A percentile compares a stretch with the other conserved stretches of the same genome.
These are phyloP conservation scores for Geotrichum fermentans DNA, from an alignment of 1,139 yeast genomes.

Conservation along the genomic window DNA sequence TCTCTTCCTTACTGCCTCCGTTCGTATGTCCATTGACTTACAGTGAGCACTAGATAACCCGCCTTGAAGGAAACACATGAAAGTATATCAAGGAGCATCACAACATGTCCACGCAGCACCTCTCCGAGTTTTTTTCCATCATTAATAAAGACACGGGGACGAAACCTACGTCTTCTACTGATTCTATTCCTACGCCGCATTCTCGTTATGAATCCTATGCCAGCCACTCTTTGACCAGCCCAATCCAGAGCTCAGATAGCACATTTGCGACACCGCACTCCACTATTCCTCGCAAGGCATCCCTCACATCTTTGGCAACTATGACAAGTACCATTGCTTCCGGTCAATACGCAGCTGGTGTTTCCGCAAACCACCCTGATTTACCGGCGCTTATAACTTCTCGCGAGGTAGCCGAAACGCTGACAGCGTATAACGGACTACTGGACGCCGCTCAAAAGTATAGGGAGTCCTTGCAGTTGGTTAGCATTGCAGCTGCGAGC, in stretches of 20 bases:
- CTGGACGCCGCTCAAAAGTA: conserved; percentile 51
- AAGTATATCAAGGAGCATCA: too few relatives aligned
- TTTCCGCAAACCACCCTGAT: conserved; percentile 39
- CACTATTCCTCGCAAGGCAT: conserved; percentile 22
- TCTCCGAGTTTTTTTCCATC: not conserved
- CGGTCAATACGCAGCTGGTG: conserved; percentile 21
- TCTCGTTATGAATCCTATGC: too few relatives aligned
- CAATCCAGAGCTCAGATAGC: not conserved
- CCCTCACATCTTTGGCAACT: conserved; percentile 24
- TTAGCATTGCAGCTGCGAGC: conserved; percentile 62
- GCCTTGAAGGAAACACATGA: too few relatives aligned
- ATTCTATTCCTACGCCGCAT: too few relatives aligned
- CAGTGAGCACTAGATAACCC: too few relatives aligned
- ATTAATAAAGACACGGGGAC: not conserved
- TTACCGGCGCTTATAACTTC: conserved; percentile 57
- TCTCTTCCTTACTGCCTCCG: too few relatives aligned
- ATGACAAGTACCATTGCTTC: conserved; percentile 23
- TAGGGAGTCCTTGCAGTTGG: conserved; percentile 46
- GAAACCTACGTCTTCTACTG: too few relatives aligned
- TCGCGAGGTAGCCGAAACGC: conserved; percentile 50
- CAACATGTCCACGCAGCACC: too few relatives aligned
- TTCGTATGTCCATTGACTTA: too few relatives aligned
- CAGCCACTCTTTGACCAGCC: too few relatives aligned
- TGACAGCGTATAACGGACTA: conserved; percentile 46
- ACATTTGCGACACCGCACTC: not conserved